Evolutionary conservation across 495 filamentous ascomycete species (phyloP).

Genomic region (Penicillium paxilli): DNA sequence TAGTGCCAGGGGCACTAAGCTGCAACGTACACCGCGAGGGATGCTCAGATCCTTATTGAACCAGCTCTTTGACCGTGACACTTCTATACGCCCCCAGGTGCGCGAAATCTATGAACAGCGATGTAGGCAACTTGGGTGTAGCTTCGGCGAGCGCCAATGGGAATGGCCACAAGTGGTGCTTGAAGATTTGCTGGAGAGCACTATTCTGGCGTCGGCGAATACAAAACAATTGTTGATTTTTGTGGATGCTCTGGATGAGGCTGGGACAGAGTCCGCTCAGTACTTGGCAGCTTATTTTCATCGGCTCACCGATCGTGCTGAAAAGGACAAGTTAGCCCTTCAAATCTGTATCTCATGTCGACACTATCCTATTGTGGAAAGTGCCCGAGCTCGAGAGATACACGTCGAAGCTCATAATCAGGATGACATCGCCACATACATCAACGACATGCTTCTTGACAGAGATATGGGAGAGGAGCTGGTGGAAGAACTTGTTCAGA

Average conservation of each 20-base stretch:
- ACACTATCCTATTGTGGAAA: constrained; percentile 10
- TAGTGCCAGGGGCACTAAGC: constrained; percentile 3
- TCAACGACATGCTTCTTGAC: too few relatives aligned
- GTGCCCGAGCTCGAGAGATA: constrained; percentile 1
- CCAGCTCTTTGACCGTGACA: constrained; percentile 4
- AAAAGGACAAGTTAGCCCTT: neutral
- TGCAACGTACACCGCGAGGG: constrained; percentile 8
- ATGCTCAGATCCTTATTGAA: constrained; percentile 13
- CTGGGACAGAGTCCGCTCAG: constrained; percentile 4
- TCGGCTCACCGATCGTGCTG: neutral
- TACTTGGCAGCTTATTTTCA: constrained; percentile 4
- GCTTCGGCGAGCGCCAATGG: neutral
- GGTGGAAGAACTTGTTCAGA: too few relatives aligned
- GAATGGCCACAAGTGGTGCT: constrained; percentile 9
- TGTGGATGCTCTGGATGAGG: constrained; percentile 20
- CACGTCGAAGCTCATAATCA: constrained; percentile 4
- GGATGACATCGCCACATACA: too few relatives aligned
- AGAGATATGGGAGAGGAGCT: too few relatives aligned
- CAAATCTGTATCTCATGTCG: constrained; percentile 14
- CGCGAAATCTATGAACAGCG: constrained; percentile 4
- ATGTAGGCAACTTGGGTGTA: neutral
- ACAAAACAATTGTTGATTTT: constrained; percentile 1
- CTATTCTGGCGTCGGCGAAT: neutral
- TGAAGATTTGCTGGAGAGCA: neutral
- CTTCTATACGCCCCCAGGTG: neutral